These are phyloP conservation scores for Microthlaspi erraticum DNA, from an alignment of 345 rosid genomes.

Conservation along the genomic window DNA sequence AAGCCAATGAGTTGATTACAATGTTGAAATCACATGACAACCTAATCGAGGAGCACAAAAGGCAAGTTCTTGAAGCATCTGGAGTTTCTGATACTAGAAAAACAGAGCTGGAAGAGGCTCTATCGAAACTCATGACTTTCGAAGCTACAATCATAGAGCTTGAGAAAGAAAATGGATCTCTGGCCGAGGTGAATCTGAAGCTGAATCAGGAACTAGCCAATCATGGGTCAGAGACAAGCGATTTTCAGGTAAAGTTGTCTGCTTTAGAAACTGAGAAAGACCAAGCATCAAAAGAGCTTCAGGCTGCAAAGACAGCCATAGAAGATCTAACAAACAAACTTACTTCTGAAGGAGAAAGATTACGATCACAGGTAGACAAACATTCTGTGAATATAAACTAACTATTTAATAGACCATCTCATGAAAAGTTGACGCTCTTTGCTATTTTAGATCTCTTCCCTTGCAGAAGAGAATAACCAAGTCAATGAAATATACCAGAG, in stretches of 20 bases:
- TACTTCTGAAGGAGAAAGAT: slow-evolving; percentile 65
- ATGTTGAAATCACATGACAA: slow-evolving; percentile 57
- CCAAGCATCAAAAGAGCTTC: slow-evolving; percentile 65
- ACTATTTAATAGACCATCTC: not conserved
- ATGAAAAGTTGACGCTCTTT: slow-evolving; percentile 6
- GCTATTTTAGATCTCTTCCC: slow-evolving; percentile 63
- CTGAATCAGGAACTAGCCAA: slow-evolving; percentile 71
- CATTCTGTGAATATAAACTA: not conserved
- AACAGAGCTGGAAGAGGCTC: slow-evolving; percentile 64
- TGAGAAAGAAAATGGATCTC: slow-evolving; percentile 68
- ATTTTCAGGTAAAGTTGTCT: slow-evolving; percentile 57
- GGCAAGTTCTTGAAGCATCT: slow-evolving; percentile 60
- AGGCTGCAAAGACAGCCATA: slow-evolving; percentile 54
- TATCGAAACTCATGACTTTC: slow-evolving; percentile 53
- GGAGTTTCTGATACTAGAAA: slow-evolving; percentile 53
- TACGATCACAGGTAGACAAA: slow-evolving; percentile 67
- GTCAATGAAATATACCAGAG: slow-evolving; percentile 66
- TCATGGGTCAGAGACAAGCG: slow-evolving; percentile 58
- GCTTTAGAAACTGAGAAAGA: slow-evolving; percentile 60
- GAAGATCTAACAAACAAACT: slow-evolving; percentile 64
- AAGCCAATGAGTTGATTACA: slow-evolving; percentile 58
- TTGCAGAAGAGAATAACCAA: slow-evolving; percentile 71
- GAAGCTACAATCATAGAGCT: slow-evolving; percentile 65
- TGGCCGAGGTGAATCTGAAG: slow-evolving; percentile 76
- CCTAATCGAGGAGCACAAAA: slow-evolving; percentile 56